Percentiles rank a stretch among this genome's conserved stretches.
These are phyloP conservation scores for barrel medic (Medicago truncatula) DNA, from an alignment of 306 rosid species.

Conservation along the genomic window DNA sequence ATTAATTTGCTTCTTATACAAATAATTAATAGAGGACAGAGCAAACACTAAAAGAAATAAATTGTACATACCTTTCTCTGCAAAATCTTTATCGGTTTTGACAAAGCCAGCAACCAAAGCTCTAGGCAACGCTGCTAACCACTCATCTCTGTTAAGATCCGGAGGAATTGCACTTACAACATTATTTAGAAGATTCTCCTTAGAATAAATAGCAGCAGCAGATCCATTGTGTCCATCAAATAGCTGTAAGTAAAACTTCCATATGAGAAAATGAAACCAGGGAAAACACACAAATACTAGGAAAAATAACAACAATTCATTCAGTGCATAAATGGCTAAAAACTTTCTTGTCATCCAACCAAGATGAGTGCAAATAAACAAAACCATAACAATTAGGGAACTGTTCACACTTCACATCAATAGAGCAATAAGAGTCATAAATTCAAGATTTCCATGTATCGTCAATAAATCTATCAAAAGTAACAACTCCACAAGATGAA, in stretches of 20 bases:
- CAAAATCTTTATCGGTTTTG: slow-evolving; percentile 95
- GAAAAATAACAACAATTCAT: neutral
- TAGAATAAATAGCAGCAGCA: slow-evolving; percentile 94
- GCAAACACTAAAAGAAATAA: slow-evolving; percentile 26
- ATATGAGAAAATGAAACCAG: slow-evolving; percentile 44
- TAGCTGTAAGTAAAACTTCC: slow-evolving; percentile 62
- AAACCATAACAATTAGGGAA: slow-evolving; percentile 10
- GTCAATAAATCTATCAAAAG: slow-evolving; percentile 26
- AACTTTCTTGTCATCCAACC: slow-evolving; percentile 18
- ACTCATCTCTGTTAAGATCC: slow-evolving; percentile 94
- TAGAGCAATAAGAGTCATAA: slow-evolving; percentile 9
- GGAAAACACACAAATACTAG: slow-evolving; percentile 14
- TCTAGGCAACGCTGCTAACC: slow-evolving; percentile 96
- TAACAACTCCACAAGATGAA: slow-evolving; percentile 17
- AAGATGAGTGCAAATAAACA: slow-evolving; percentile 14
- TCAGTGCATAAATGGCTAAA: slow-evolving; percentile 16
- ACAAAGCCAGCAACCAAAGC: slow-evolving; percentile 99
- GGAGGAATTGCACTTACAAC: slow-evolving; percentile 80
- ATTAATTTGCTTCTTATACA: slow-evolving; percentile 23
- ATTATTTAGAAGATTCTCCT: slow-evolving; percentile 90
- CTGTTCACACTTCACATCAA: slow-evolving; percentile 29
- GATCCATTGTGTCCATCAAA: slow-evolving; percentile 99
- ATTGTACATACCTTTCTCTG: slow-evolving; percentile 65
- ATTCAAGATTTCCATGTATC: neutral
- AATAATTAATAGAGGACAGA: slow-evolving; percentile 26